A percentile compares a stretch with the other conserved stretches of the same genome.
Conservation (phyloP, 2,329 filamentous ascomycete species). For the Microdochium bolleyi region DNA sequence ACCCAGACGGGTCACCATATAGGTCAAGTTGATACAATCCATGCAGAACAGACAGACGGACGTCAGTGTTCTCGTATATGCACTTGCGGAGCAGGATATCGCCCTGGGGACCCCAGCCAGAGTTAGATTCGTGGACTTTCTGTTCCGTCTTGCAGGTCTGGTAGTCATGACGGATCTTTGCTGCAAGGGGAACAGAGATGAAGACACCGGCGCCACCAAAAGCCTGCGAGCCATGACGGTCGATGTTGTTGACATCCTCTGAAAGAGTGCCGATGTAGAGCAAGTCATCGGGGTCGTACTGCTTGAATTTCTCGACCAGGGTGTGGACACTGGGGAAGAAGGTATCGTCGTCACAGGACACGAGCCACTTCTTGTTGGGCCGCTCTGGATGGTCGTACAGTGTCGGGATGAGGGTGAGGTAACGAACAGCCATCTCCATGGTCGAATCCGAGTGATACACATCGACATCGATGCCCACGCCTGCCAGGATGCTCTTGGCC, state of each 20-base stretch:
- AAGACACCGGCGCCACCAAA: constrained; percentile 59
- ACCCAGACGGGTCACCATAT: constrained; percentile 51
- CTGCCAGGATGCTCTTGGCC: constrained; percentile 35
- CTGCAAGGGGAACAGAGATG: constrained; percentile 42
- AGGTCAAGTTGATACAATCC: constrained; percentile 56
- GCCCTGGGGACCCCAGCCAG: constrained; percentile 51
- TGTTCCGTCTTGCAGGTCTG: constrained; percentile 36
- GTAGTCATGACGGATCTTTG: constrained; percentile 35
- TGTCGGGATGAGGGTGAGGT: constrained; percentile 45
- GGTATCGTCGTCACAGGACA: constrained; percentile 57
- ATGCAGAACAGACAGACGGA: constrained; percentile 46
- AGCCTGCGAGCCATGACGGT: constrained; percentile 53
- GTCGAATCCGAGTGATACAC: constrained; percentile 45
- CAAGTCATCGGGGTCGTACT: constrained; percentile 41
- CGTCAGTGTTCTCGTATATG: constrained; percentile 54
- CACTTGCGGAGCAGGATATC: constrained; percentile 56
- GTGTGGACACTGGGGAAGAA: constrained; percentile 54
- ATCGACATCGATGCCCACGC: constrained; percentile 47
- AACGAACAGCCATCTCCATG: constrained; percentile 50
- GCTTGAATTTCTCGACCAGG: constrained; percentile 40
- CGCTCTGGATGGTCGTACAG: constrained; percentile 44
- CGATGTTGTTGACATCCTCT: constrained; percentile 52
- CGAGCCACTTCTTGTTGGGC: constrained; percentile 47
- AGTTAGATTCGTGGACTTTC: constrained; percentile 46
- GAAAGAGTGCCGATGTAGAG: constrained; percentile 56